Base-by-base conservation (phyloP, 2,329 filamentous ascomycete species). In the Colletotrichum horii region DNA sequence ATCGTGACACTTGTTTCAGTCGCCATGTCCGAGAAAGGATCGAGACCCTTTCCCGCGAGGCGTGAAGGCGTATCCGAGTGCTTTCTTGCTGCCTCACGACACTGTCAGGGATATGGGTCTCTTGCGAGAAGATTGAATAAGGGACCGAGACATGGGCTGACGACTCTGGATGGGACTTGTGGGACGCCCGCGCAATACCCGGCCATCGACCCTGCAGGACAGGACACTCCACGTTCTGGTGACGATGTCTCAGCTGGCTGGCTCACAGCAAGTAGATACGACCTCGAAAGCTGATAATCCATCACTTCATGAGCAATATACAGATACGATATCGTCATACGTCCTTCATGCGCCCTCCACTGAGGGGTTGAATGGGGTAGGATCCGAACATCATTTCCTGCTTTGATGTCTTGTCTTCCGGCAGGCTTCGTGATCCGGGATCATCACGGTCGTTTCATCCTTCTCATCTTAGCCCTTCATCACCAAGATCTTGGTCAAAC, bases 1-100 rank as follows among this genome's bases (percentile, higher is more conserved):
- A 58, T 55, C 14, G 22, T 43, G 70, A 67, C 62, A n/a, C 62
- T 58, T 72, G 73, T 75, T 61, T 73, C 62, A 52, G 36, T 67
- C 56, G 56, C 73, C 7, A 58, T 64, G 22, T 67, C 73, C 73
- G 62, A 72, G 38, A n/a, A 55, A 26, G 15, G 32, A 58, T 65
- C 70, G 56, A 73, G 64, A 43, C 28, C 32, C 32, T 52, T 34
- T 24, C 43, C 55, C 64, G 43, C 30, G 64, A 64, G 36, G 24
- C 64, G 70, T 58, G 69, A 22, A 43, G 19, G 36, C 38, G 38
- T 48, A 26, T 30, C 56, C 55, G 56, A 26, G 26, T 22, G 28
- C 36, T 26, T 30, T 62, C n/a, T 12, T 22, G 38, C 56, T 12
- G 2, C 2, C 30, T 30, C 14, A 14, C 69, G 56, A 58, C 64